Percentiles rank a stretch among this genome's conserved stretches.
Conservation (phyloP, 352 stramenopile species). For the Bremia lactucae region DNA sequence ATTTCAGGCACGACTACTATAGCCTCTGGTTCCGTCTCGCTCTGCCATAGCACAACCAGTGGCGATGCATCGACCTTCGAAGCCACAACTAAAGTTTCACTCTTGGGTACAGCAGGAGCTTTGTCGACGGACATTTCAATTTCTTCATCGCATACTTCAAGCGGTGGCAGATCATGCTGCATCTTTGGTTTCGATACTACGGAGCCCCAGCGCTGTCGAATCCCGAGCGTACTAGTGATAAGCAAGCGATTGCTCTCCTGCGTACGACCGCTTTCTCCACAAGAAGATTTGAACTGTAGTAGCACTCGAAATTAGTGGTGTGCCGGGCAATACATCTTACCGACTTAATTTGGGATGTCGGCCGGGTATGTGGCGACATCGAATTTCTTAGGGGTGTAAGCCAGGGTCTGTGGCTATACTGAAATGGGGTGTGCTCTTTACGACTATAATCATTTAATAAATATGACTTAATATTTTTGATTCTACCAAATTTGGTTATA, state of each 20-base stretch:
- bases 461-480: too few relatives aligned
- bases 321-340: too few relatives aligned
- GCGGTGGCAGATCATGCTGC: constrained; percentile 47
- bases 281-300: too few relatives aligned
- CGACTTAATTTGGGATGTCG: too few relatives aligned
- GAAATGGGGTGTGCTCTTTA: too few relatives aligned
- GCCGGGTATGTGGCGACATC: too few relatives aligned
- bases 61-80: too few relatives aligned
- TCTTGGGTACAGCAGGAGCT: constrained; percentile 13
- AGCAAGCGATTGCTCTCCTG: constrained; percentile 67
- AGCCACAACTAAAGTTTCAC: constrained; percentile 8
- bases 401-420: too few relatives aligned
- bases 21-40: constrained; percentile 42
- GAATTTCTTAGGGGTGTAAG: too few relatives aligned
- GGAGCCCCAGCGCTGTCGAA: constrained; percentile 49
- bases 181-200: constrained; percentile 39
- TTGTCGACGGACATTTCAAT: constrained; percentile 23
- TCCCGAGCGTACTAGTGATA: constrained; percentile 73
- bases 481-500: too few relatives aligned
- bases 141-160: constrained; percentile 60
- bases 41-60: constrained; percentile 74
- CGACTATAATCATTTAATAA: too few relatives aligned
- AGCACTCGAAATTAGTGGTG: too few relatives aligned
- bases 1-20: constrained; percentile 82
- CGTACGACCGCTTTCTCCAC: constrained; percentile 35